Conservation (phyloP, 2,329 filamentous ascomycete species). For the Lasiodiplodia sp. region DNA sequence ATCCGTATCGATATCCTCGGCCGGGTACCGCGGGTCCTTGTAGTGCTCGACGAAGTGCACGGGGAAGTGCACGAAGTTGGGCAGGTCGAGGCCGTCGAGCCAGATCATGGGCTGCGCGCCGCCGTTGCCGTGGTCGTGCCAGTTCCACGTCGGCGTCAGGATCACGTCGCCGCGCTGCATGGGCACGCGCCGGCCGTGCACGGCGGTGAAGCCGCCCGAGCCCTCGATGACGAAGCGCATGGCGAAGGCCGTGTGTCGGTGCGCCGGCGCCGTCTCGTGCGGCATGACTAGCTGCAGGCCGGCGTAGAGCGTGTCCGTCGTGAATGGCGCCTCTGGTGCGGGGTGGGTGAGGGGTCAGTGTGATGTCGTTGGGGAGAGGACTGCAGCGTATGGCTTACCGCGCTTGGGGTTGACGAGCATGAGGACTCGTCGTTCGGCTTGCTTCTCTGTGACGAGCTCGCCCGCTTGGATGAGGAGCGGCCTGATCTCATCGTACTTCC, state of each 20-base stretch:
- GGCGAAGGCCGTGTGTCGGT: constrained; percentile 64
- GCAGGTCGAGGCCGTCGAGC: constrained; percentile 65
- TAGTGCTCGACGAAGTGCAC: constrained; percentile 65
- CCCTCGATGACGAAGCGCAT: constrained; percentile 61
- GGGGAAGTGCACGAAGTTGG: constrained; percentile 58
- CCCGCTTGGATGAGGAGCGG: constrained; percentile 47
- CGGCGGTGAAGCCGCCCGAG: constrained; percentile 61
- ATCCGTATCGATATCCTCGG: constrained; percentile 51
- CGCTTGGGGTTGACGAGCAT: constrained; percentile 51
- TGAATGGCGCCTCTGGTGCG: constrained; percentile 58
- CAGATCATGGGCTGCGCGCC: constrained; percentile 63
- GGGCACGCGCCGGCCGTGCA: constrained; percentile 61
- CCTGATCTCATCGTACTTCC: constrained; percentile 47
- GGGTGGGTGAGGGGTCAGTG: not conserved
- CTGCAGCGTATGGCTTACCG: not conserved
- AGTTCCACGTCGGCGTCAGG: constrained; percentile 65
- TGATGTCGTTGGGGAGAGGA: not conserved
- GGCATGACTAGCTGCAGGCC: constrained; percentile 65
- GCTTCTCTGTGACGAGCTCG: constrained; percentile 45
- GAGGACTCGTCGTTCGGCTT: constrained; percentile 50
- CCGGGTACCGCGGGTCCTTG: constrained; percentile 57
- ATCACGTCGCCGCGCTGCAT: constrained; percentile 64
- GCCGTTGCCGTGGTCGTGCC: constrained; percentile 68
- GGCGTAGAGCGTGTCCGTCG: constrained; percentile 65
- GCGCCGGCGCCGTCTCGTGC: constrained; percentile 62